phyloP scores from a whole-genome alignment of 768 basidiomycete genomes.

The Baorangia bicolor region DNA sequence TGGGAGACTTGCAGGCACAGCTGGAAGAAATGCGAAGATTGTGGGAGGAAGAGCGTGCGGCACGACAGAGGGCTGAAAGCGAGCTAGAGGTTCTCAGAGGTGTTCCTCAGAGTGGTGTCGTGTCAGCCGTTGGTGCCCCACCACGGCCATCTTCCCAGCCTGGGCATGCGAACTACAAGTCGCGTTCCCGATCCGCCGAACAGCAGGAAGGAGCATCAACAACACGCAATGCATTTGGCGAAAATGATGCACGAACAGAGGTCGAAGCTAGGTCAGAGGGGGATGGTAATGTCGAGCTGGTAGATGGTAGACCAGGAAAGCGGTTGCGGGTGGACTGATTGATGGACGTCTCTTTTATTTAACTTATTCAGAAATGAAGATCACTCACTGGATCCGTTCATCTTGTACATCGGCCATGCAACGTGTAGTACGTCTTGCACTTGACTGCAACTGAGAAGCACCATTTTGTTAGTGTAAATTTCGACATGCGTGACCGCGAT shows the following conservation, averaged over 20 bases:
- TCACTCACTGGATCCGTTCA: constrained; percentile 9
- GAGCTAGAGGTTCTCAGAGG: constrained; percentile 60
- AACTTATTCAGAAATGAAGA: constrained; percentile 19
- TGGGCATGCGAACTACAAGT: constrained; percentile 6
- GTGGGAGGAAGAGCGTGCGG: constrained; percentile 76
- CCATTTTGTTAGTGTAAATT: background rate
- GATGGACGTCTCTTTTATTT: background rate
- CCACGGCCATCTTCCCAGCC: constrained; percentile 22
- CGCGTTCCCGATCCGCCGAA: constrained; percentile 31
- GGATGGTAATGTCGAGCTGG: constrained; percentile 10
- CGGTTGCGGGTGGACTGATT: constrained; percentile 33
- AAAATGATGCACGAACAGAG: constrained; percentile 23
- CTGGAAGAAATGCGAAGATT: constrained; percentile 77
- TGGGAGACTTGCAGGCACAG: constrained; percentile 83
- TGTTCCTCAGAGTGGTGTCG: constrained; percentile 20
- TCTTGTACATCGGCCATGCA: constrained; percentile 10
- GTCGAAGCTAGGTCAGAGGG: constrained; percentile 20
- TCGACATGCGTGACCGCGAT: background rate
- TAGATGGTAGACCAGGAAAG: constrained; percentile 30
- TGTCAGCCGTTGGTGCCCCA: background rate
- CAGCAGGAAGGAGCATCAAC: constrained; percentile 19
- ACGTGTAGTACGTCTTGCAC: constrained; percentile 7
- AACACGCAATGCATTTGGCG: constrained; percentile 10
- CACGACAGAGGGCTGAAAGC: constrained; percentile 57
- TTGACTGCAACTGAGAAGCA: background rate